phyloP scores from a whole-genome alignment of 75 land plant genomes.

The Cupressus sempervirens region DNA sequence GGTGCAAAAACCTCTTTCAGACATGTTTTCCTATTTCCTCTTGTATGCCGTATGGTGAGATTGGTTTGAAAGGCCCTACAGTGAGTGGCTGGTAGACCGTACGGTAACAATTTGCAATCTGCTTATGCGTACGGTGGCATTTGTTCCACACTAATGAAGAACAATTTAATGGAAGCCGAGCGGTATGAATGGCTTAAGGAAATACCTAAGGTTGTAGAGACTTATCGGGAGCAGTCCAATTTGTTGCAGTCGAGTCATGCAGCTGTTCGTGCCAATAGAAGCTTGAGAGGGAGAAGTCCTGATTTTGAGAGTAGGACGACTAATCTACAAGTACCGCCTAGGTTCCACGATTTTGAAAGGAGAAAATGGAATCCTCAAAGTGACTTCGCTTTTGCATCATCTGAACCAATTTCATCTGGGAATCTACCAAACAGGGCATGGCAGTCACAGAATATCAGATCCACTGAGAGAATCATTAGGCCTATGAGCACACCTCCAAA shows the following conservation, averaged over 20 bases:
- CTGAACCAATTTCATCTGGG: not conserved
- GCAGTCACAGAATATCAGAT: not conserved
- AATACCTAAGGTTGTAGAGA: too few species aligned
- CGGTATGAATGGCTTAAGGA: too few species aligned
- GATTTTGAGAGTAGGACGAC: not conserved
- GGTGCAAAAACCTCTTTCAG: too few species aligned
- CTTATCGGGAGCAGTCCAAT: too few species aligned
- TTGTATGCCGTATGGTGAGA: too few species aligned
- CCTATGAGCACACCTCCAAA: not conserved
- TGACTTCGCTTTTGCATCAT: not conserved
- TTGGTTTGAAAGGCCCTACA: too few species aligned
- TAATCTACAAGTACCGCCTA: not conserved
- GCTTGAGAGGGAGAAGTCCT: not conserved
- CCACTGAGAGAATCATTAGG: not conserved
- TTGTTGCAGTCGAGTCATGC: not conserved
- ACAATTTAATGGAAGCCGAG: too few species aligned
- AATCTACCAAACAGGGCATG: not conserved
- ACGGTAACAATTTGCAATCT: too few species aligned
- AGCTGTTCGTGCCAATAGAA: not conserved
- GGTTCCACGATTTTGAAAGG: not conserved
- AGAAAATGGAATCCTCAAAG: not conserved
- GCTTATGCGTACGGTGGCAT: too few species aligned
- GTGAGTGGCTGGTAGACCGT: too few species aligned
- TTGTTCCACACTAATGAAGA: too few species aligned
- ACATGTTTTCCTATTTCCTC: too few species aligned